phyloP scores from a whole-genome alignment of 2,329 filamentous ascomycete species.

The Juglanconis sp. region DNA sequence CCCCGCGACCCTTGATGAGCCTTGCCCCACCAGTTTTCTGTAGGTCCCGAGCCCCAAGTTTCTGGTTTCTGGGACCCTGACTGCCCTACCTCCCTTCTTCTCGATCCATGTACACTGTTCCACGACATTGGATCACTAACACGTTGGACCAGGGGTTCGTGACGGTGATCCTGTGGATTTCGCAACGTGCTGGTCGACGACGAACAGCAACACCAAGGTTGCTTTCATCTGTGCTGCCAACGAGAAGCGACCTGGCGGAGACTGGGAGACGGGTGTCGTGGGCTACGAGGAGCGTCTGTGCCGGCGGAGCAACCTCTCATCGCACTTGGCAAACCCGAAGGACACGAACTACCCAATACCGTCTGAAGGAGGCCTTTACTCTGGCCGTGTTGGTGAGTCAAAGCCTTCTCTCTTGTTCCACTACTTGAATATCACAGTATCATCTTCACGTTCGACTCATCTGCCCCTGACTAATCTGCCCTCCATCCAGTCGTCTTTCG shows the following conservation, averaged over 20 bases:
- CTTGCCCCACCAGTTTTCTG: conserved; percentile 44
- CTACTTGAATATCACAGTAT: not conserved
- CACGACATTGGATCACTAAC: conserved; percentile 15
- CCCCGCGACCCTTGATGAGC: conserved; percentile 31
- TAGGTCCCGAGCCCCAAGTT: conserved; percentile 21
- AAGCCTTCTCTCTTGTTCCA: not conserved
- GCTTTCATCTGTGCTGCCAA: conserved; percentile 73
- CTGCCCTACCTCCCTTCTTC: not conserved
- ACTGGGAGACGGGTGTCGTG: conserved; percentile 65
- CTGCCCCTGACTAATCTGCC: not conserved
- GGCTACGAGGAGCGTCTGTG: conserved; percentile 72
- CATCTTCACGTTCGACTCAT: not conserved
- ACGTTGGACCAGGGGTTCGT: conserved; percentile 40
- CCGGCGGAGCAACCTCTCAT: conserved; percentile 69
- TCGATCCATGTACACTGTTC: conserved; percentile 17
- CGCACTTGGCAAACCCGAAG: conserved; percentile 62
- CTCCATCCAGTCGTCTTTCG: conserved; percentile 62
- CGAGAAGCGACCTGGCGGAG: conserved; percentile 73
- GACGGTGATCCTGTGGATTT: conserved; percentile 58
- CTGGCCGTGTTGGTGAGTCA: conserved; percentile 59
- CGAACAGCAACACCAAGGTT: conserved; percentile 42
- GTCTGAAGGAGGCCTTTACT: conserved; percentile 66
- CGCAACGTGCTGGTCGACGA: conserved; percentile 53
- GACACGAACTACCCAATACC: conserved; percentile 68
- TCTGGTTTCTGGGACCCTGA: not conserved